Base-by-base conservation (phyloP, 1,284 basidiomycete species). In the Limonomyces culmigenus region DNA sequence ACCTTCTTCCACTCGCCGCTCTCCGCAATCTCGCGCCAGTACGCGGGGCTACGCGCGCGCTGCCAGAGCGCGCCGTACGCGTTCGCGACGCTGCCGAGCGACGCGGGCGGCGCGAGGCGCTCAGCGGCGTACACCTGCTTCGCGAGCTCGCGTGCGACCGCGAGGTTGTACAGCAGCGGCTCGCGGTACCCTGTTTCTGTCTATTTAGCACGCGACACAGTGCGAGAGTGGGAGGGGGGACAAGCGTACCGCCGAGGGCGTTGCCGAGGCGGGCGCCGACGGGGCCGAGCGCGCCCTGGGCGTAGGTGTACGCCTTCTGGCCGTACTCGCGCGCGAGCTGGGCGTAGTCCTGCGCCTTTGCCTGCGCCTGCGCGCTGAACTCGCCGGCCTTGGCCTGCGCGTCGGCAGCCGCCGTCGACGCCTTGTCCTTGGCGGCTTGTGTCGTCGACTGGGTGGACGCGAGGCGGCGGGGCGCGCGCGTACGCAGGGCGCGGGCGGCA, bases 101-200 rank as follows among this genome's bases (percentile, higher is more conserved):
- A 74, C 12, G 67, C 66, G 16, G 92, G 93, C 13, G 87, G 87
- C 34, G 80, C 73, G 37, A 97, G 70, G 41, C 74, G 72, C 62
- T 97, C 93, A 33, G 78, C 74, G 44, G 84, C 58, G 64, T 96
- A 97, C 41, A 97, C 73, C 53, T 93, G 87, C 62, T 92, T 91
- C 46, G 76, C 57, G 45, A 97, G 53, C 50, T 92, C 87, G 41
- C 78, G 74, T 34, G 76, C 68, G 39, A 96, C 87, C 40, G 83
- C 63, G 38, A 83, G 62, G 65, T 92, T 91, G 66, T 89, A 92
- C 19, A 73, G 47, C 37, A 92, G 46, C 13, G 89, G 88, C 52
- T 85, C 68, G 45, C 74, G 72, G 65, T 91, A 89, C 20, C 74
- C 88, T 92, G 50, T 21, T 8, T 17, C 17, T 10, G 19, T 13